These are phyloP conservation scores for Protea cynaroides DNA, from an alignment of 164 flowering plant genomes.

Conservation along the genomic window DNA sequence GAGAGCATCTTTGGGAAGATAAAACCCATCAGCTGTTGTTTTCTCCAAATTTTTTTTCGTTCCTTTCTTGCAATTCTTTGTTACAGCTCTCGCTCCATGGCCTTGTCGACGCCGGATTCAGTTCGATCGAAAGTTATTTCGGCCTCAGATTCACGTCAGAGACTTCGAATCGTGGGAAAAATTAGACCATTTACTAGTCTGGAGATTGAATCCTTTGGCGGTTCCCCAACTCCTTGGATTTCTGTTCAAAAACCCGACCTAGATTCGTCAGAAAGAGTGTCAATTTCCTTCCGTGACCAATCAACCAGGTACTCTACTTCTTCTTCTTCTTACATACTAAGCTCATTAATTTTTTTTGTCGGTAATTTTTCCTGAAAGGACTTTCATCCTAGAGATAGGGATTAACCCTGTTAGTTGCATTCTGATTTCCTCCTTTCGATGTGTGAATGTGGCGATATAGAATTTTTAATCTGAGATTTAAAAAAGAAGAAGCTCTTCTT, in stretches of 20 bases:
- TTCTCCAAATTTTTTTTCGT: not conserved
- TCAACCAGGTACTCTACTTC: slow-evolving; percentile 25
- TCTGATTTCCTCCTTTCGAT: not conserved
- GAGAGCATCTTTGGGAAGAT: not conserved
- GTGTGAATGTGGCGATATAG: not conserved
- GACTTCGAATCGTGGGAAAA: slow-evolving; percentile 13
- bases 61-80: not conserved
- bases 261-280: slow-evolving; percentile 24
- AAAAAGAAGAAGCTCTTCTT: not conserved
- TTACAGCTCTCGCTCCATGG: slow-evolving; percentile 1
- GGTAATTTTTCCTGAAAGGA: not conserved
- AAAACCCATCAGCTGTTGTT: not conserved
- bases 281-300: slow-evolving; percentile 31
- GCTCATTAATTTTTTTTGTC: not conserved
- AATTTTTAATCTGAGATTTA: not conserved
- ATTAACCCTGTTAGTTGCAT: not conserved
- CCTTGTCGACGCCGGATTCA: not conserved
- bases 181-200: slow-evolving; percentile 4
- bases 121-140: not conserved
- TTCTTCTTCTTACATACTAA: not conserved
- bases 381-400: not conserved
- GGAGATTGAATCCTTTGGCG: slow-evolving; percentile 11
- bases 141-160: not conserved
- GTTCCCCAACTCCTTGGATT: slow-evolving; percentile 3
- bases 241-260: slow-evolving; percentile 7